These are phyloP conservation scores for Penicillium brasilianum DNA, from an alignment of 2,329 filamentous ascomycete genomes.

Conservation along the genomic window DNA sequence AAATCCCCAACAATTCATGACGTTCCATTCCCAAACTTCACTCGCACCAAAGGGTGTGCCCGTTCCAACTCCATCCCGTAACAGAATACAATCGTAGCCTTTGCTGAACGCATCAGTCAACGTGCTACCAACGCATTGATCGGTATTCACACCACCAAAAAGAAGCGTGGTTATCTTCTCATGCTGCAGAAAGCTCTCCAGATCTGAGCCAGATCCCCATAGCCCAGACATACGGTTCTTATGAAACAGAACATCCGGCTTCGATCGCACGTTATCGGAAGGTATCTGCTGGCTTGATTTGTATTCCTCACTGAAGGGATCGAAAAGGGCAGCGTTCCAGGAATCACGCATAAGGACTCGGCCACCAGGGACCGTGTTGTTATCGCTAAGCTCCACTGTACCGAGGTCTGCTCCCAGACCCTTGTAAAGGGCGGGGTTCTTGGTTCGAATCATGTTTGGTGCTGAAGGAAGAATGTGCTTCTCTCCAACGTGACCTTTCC, in stretches of 20 bases:
- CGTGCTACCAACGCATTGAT: slow-evolving; percentile 65
- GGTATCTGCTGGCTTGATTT: slow-evolving; percentile 10
- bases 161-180: slow-evolving; percentile 56
- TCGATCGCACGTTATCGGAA: background rate
- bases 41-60: slow-evolving; percentile 49
- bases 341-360: slow-evolving; percentile 57
- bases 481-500: background rate
- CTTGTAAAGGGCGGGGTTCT: slow-evolving; percentile 35
- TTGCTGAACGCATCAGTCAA: slow-evolving; percentile 61
- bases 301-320: slow-evolving; percentile 50
- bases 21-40: slow-evolving; percentile 30
- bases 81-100: slow-evolving; percentile 61
- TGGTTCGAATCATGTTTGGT: slow-evolving; percentile 37
- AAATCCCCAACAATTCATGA: slow-evolving; percentile 9
- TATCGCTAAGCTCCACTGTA: slow-evolving; percentile 36
- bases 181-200: slow-evolving; percentile 50
- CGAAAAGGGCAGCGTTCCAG: slow-evolving; percentile 63
- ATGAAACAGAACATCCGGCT: slow-evolving; percentile 57
- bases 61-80: slow-evolving; percentile 62
- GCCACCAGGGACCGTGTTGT: slow-evolving; percentile 30
- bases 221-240: slow-evolving; percentile 66
- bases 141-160: slow-evolving; percentile 65
- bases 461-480: background rate
- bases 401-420: slow-evolving; percentile 58
- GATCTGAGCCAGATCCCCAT: slow-evolving; percentile 53